Conservation (phyloP, 2,329 filamentous ascomycete species). For the Lasiodiplodia theobromae region DNA sequence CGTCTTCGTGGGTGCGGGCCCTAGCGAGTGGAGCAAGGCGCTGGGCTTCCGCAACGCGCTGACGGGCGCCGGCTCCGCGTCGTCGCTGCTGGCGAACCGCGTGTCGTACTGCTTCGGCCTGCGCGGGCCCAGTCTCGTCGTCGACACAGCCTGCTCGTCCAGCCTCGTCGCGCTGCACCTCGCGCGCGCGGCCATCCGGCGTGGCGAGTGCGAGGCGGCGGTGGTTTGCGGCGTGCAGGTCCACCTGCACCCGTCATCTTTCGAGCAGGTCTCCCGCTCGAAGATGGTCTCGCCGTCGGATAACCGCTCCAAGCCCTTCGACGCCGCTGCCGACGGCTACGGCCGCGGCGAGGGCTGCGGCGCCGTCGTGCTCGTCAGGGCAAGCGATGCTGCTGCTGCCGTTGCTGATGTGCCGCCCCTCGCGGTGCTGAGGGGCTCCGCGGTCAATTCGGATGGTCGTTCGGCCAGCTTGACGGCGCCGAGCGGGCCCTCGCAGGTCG, state of each 20-base stretch:
- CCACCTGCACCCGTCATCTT: conserved; percentile 35
- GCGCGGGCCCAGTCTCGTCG: conserved; percentile 39
- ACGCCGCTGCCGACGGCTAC: conserved; percentile 64
- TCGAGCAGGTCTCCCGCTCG: conserved; percentile 34
- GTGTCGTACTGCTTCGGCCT: conserved; percentile 41
- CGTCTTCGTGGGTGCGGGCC: conserved; percentile 36
- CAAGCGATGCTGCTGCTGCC: conserved; percentile 63
- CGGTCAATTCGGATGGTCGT: conserved; percentile 60
- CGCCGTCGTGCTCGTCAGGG: conserved; percentile 63
- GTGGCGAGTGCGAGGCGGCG: conserved; percentile 27
- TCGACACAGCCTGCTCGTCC: conserved; percentile 44
- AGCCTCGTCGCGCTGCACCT: conserved; percentile 38
- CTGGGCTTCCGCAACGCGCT: conserved; percentile 1
- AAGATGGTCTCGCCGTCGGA: conserved; percentile 41
- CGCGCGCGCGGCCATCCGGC: conserved; percentile 37
- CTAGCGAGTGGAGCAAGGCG: conserved; percentile 2
- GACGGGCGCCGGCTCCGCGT: conserved; percentile 33
- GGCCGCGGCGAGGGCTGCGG: conserved; percentile 64
- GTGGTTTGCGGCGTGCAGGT: conserved; percentile 34
- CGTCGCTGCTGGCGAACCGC: conserved; percentile 41
- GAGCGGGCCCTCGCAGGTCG: conserved; percentile 56
- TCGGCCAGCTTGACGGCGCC: conserved; percentile 66
- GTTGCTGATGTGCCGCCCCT: conserved; percentile 57
- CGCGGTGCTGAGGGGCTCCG: conserved; percentile 36
- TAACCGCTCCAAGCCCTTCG: conserved; percentile 48